Conservation (phyloP, 2,329 filamentous ascomycete genomes). For the Fusarium sp. region DNA sequence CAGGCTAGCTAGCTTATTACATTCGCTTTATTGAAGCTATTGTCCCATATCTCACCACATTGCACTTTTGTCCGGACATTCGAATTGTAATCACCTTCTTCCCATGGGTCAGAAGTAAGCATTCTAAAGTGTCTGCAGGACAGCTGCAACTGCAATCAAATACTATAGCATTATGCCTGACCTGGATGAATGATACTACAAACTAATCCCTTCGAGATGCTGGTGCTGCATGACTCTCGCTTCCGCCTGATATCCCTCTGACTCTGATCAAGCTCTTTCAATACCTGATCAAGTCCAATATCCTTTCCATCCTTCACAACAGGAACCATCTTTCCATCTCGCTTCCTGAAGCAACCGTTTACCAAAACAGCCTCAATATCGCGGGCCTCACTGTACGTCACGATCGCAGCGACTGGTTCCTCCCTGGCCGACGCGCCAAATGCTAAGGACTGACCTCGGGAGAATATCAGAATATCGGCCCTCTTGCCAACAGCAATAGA, state of each 20-base stretch:
- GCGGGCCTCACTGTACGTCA: not conserved
- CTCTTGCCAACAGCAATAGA: not conserved
- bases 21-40: not conserved
- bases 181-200: not conserved
- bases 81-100: too few relatives aligned
- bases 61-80: too few relatives aligned
- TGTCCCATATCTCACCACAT: accelerated
- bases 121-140: too few relatives aligned
- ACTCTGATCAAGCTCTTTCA: not conserved
- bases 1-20: not conserved
- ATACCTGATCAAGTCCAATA: not conserved
- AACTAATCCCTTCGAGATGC: not conserved
- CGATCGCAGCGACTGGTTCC: not conserved
- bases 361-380: not conserved
- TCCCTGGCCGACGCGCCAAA: not conserved
- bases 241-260: not conserved
- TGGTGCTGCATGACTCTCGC: not conserved
- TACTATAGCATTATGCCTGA: too few relatives aligned
- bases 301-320: not conserved
- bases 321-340: not conserved
- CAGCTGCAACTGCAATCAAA: too few relatives aligned
- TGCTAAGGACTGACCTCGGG: not conserved
- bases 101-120: too few relatives aligned
- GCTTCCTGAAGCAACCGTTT: not conserved
- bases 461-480: not conserved